A percentile compares a stretch with the other conserved stretches of the same genome.
phyloP scores from a whole-genome alignment of 23 red algal genomes.

The Gracilaria domingensis region DNA sequence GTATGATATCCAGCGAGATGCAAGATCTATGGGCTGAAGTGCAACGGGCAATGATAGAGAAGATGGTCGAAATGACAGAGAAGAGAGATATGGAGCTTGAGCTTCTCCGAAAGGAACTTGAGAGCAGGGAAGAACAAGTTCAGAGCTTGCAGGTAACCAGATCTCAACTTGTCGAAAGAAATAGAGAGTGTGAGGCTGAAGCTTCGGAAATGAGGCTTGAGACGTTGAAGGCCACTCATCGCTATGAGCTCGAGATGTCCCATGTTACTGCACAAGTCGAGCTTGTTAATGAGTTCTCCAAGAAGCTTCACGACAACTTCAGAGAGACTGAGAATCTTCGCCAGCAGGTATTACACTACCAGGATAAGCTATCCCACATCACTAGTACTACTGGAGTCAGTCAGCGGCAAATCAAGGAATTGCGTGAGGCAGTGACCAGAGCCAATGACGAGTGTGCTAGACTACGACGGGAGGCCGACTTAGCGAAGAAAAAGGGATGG shows the following conservation, averaged over 20 bases:
- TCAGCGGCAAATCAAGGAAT: slow-evolving; percentile 64
- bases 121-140: slow-evolving; percentile 11
- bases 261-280: slow-evolving; percentile 61
- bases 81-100: slow-evolving; percentile 57
- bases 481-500: slow-evolving; percentile 57
- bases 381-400: slow-evolving; percentile 59
- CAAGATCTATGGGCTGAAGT: slow-evolving; percentile 45
- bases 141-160: slow-evolving; percentile 35
- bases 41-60: slow-evolving; percentile 44
- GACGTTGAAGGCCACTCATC: slow-evolving; percentile 47
- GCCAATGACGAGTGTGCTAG: slow-evolving; percentile 67
- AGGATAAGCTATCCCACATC: slow-evolving; percentile 67
- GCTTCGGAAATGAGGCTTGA: slow-evolving; percentile 46
- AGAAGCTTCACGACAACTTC: slow-evolving; percentile 73
- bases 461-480: slow-evolving; percentile 59
- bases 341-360: slow-evolving; percentile 61
- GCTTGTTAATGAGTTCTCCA: slow-evolving; percentile 68
- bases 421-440: slow-evolving; percentile 64
- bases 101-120: slow-evolving; percentile 39
- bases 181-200: slow-evolving; percentile 33
- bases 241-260: slow-evolving; percentile 59
- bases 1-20: slow-evolving; percentile 35
- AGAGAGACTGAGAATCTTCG: slow-evolving; percentile 63
- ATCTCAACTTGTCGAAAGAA: slow-evolving; percentile 36
- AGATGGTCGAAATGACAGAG: slow-evolving; percentile 70